Evolutionary conservation across 345 rosid species (phyloP).

Genomic region (Draba incana): DNA sequence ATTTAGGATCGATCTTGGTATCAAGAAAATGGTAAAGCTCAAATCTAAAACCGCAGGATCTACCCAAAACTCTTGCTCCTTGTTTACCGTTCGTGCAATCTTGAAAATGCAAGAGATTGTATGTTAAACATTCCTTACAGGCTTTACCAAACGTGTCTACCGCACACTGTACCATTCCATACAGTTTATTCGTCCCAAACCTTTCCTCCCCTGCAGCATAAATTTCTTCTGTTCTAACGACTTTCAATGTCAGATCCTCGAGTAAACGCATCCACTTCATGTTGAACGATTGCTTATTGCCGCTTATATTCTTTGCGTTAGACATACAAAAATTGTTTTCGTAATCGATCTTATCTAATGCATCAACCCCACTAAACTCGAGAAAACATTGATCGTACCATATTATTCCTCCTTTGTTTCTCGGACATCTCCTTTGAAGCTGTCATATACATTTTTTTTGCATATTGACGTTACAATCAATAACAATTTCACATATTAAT

Average conservation of each 20-base stretch:
- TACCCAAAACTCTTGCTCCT: conserved; percentile 31
- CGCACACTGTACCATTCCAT: conserved; percentile 58
- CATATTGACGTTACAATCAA: background rate
- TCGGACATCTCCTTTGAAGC: conserved; percentile 44
- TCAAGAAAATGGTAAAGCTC: conserved; percentile 15
- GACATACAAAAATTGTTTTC: conserved; percentile 12
- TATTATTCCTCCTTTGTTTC: conserved; percentile 43
- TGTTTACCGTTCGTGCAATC: conserved; percentile 3
- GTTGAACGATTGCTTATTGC: too few relatives aligned
- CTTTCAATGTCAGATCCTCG: conserved; percentile 15
- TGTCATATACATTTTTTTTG: background rate
- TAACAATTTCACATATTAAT: too few relatives aligned
- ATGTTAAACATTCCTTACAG: background rate
- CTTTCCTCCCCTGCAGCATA: conserved; percentile 34
- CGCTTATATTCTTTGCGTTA: background rate
- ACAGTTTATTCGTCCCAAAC: conserved; percentile 32
- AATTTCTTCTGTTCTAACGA: too few relatives aligned
- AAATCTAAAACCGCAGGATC: conserved; percentile 13
- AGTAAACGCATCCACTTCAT: background rate
- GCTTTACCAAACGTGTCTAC: conserved; percentile 32
- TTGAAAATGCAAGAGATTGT: conserved; percentile 25
- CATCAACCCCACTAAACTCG: background rate
- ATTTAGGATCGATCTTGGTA: background rate
- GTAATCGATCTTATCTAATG: conserved; percentile 48
- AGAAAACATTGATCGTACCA: conserved; percentile 45